Base-by-base conservation (phyloP, 2,329 filamentous ascomycete species). In the Samsoniella hepiali region DNA sequence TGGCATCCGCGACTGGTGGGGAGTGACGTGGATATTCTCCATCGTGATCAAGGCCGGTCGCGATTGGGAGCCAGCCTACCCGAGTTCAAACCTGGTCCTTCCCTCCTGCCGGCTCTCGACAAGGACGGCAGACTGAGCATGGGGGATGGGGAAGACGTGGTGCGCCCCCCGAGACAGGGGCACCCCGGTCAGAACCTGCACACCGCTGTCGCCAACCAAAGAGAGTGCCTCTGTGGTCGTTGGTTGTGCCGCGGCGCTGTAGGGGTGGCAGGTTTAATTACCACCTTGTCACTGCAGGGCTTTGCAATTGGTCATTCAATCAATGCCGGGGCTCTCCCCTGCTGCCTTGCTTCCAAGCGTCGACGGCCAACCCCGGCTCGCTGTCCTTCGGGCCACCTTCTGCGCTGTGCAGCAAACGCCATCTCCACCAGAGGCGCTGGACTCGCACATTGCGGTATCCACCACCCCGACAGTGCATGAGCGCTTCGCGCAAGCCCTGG, bases 231-330 rank as follows among this genome's bases (percentile, higher is more conserved):
- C 36, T 59, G 44, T 36, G 58, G 60, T 54, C 65, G 50, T 62
- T 62, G 50, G 58, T 62, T 82, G 80, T 22, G 80, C 69, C 73
- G 77, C 80, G 79, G 81, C 69, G 71, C 68, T 17, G 36, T n/a
- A 76, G 71, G 69, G 73, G 73, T 79, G 73, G 80, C 76, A 80
- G 73, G 70, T 74, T 77, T 76, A 74, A 61, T 64, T 56, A 44
- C 73, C 73, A 73, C 74, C 68, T 64, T 69, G 67, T 63, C 69
- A 68, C 67, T 63, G 65, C 49, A n/a, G 10, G 31, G 27, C 58
- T 65, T 72, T 70, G 71, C 76, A 75, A 84, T 84, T 84, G 82
- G 82, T 69, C 76, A 75, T 72, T 78, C 80, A 78, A 83, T 84
- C 76, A 78, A 77, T 77, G 75, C 77, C 75, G 57, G 63, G 58